Percentiles rank a stretch among this genome's conserved stretches.
Evolutionary conservation across 495 filamentous ascomycete genomes (phyloP).

Genomic region (Aspergillus ostianus): DNA sequence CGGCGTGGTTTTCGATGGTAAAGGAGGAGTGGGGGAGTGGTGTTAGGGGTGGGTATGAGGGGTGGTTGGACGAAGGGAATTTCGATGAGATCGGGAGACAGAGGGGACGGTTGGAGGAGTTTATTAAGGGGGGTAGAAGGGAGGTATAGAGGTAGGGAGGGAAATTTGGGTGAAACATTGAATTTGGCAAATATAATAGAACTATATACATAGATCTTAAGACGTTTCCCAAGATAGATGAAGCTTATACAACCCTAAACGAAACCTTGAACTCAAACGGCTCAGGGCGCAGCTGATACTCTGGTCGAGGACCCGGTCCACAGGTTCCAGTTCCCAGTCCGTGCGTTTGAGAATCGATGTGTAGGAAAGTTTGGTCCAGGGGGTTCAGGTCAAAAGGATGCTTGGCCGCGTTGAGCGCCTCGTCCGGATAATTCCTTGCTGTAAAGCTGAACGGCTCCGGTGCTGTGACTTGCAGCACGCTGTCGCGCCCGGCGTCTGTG

Average conservation of each 20-base stretch:
- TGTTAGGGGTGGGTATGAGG: slow-evolving; percentile 42
- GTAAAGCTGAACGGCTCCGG: slow-evolving; percentile 49
- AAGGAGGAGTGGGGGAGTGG: no score
- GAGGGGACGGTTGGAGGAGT: slow-evolving; percentile 33
- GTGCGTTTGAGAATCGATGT: slow-evolving; percentile 63
- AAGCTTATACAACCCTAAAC: background rate
- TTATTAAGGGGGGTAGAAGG: slow-evolving; percentile 5
- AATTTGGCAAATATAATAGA: no score
- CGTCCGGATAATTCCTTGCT: slow-evolving; percentile 46
- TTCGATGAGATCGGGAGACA: slow-evolving; percentile 48
- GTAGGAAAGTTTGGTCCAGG: slow-evolving; percentile 53
- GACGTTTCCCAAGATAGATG: no score
- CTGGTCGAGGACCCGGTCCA: no score
- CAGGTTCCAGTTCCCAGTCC: slow-evolving; percentile 26
- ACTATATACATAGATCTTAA: no score
- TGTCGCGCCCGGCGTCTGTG: background rate
- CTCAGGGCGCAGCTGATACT: background rate
- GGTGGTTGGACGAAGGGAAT: slow-evolving; percentile 48
- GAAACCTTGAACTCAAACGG: background rate
- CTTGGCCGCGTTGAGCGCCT: slow-evolving; percentile 52
- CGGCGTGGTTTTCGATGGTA: slow-evolving; percentile 53
- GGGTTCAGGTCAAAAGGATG: slow-evolving; percentile 59
- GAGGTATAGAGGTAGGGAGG: no score
- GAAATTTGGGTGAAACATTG: no score
- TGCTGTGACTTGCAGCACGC: background rate